phyloP scores from a whole-genome alignment of 257 asterid species.

The Solanum paucissectum region DNA sequence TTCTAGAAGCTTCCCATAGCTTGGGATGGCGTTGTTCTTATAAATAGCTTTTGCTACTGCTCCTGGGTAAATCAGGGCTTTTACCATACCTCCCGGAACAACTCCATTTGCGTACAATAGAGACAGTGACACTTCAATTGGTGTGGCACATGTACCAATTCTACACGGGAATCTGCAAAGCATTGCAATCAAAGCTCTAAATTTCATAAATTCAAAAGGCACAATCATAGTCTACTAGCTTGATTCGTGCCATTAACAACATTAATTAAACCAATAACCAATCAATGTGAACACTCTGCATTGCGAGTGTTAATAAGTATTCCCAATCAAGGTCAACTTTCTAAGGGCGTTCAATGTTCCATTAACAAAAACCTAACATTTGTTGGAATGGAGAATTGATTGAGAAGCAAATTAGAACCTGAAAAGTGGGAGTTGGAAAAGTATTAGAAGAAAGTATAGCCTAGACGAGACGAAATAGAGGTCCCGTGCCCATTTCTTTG shows the following conservation, averaged over 20 bases:
- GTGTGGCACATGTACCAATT: slow-evolving; percentile 40
- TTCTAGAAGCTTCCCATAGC: slow-evolving; percentile 19
- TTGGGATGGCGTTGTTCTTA: slow-evolving; percentile 21
- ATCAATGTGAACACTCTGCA: neutral
- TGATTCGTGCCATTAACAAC: neutral
- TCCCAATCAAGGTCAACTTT: neutral
- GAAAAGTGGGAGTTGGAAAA: slow-evolving; percentile 63
- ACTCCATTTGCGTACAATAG: slow-evolving; percentile 28
- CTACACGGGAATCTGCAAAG: slow-evolving; percentile 42
- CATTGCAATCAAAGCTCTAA: neutral
- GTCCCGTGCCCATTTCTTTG: slow-evolving; percentile 36
- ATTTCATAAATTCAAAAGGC: neutral
- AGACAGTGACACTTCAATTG: slow-evolving; percentile 38
- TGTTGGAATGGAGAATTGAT: neutral
- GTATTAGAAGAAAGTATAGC: slow-evolving; percentile 37
- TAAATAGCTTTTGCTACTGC: slow-evolving; percentile 25
- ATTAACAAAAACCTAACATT: neutral
- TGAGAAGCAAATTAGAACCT: slow-evolving; percentile 17
- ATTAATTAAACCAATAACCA: neutral
- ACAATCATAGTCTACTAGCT: neutral
- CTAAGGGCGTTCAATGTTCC: neutral
- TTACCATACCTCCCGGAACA: slow-evolving; percentile 27
- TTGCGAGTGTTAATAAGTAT: neutral
- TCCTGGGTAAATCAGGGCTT: slow-evolving; percentile 51
- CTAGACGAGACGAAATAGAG: slow-evolving; percentile 34